phyloP scores from a whole-genome alignment of 164 flowering plant genomes.

The Nelumbo lutea region DNA sequence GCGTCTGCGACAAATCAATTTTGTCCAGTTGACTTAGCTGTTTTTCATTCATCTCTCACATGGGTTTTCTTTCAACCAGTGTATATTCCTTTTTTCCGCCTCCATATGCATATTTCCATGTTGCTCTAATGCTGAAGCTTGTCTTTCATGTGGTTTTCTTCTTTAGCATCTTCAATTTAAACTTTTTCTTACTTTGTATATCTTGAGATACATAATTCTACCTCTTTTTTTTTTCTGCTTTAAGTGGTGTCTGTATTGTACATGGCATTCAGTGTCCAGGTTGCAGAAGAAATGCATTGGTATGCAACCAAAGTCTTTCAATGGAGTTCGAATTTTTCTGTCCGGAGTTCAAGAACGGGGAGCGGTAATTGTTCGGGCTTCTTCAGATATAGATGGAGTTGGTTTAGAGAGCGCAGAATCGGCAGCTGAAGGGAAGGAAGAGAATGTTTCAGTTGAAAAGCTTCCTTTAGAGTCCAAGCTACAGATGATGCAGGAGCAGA shows the following conservation, averaged over 20 bases:
- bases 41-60: not conserved
- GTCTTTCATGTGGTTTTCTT: not conserved
- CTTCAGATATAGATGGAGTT: slow-evolving; percentile 36
- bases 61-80: not conserved
- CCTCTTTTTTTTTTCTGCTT: slow-evolving; percentile 8
- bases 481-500: slow-evolving; percentile 54
- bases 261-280: slow-evolving; percentile 28
- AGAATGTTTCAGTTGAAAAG: slow-evolving; percentile 46
- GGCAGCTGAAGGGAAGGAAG: slow-evolving; percentile 29
- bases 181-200: not conserved
- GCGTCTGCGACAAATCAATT: not conserved
- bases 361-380: slow-evolving; percentile 32
- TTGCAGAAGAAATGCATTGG: slow-evolving; percentile 21
- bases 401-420: slow-evolving; percentile 20
- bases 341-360: slow-evolving; percentile 11
- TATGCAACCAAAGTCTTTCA: slow-evolving; percentile 18
- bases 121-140: not conserved
- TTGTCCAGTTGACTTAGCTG: not conserved
- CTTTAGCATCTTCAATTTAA: not conserved
- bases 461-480: slow-evolving; percentile 80
- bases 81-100: not conserved
- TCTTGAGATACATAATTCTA: not conserved
- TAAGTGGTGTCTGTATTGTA: no score
- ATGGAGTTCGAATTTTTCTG: slow-evolving; percentile 12
- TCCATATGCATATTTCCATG: not conserved